Conservation (phyloP, 2,329 filamentous ascomycete genomes). For the Fusarium proliferatum region DNA sequence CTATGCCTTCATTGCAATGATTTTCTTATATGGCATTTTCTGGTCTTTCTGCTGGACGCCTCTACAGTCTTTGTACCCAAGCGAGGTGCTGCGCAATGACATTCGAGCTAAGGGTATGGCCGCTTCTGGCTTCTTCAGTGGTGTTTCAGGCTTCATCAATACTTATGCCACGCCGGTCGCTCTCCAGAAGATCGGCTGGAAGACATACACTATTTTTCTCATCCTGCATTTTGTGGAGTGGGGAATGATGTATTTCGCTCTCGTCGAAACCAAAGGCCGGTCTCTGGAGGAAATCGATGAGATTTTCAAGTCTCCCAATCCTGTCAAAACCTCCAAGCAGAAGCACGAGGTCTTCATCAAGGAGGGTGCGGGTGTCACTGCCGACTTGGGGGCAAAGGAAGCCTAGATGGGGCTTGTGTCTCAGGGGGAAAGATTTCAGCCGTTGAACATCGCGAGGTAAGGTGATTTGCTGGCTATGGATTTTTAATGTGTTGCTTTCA, state of each 20-base stretch:
- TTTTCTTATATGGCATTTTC: neutral
- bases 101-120: conserved; percentile 4
- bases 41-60: conserved; percentile 9
- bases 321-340: conserved; percentile 5
- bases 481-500: too few species aligned
- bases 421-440: too few species aligned
- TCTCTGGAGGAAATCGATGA: conserved; percentile 2
- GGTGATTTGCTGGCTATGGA: too few species aligned
- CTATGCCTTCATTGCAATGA: conserved; percentile 3
- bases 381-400: neutral
- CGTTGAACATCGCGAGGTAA: too few species aligned
- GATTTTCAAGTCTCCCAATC: neutral
- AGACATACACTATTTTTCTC: conserved; percentile 3
- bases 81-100: neutral
- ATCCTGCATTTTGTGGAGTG: neutral
- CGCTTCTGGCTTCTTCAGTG: neutral
- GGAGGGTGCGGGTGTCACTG: neutral
- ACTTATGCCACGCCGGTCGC: conserved; percentile 1
- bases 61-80: neutral
- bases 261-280: neutral
- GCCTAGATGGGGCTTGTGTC: neutral
- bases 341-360: conserved; percentile 1
- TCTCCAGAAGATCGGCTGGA: neutral
- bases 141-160: neutral
- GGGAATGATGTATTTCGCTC: conserved; percentile 6